Conservation (phyloP, 495 filamentous ascomycete species). For the Daldinia decipiens region DNA sequence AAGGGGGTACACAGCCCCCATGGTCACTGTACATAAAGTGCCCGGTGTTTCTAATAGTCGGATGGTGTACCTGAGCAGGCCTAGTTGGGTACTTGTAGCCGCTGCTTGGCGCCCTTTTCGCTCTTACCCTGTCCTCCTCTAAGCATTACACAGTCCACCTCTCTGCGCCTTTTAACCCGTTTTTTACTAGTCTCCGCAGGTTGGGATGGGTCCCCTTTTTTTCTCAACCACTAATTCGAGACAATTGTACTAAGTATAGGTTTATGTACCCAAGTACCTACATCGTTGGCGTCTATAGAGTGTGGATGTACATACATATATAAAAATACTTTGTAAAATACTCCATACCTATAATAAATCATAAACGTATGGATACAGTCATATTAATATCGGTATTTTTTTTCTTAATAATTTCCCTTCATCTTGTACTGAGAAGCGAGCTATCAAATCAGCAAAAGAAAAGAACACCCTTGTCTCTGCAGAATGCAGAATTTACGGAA, state of each 20-base stretch:
- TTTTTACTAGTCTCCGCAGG: constrained; percentile 5
- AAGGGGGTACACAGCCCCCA: constrained; percentile 38
- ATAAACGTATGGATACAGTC: not conserved
- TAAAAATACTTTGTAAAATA: not conserved
- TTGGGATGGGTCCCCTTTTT: constrained; percentile 7
- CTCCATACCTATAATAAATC: not conserved
- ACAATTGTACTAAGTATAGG: constrained; percentile 1
- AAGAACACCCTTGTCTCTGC: not conserved
- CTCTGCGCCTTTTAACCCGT: not conserved
- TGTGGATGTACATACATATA: not conserved
- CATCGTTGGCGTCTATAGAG: not conserved
- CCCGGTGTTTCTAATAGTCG: constrained; percentile 33
- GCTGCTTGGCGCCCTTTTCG: constrained; percentile 23
- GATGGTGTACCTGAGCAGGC: constrained; percentile 28
- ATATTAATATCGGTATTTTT: not conserved
- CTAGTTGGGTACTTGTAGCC: constrained; percentile 36
- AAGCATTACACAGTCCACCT: not conserved
- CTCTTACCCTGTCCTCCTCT: constrained; percentile 13
- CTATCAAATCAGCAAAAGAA: not conserved
- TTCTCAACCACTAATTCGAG: constrained; percentile 13
- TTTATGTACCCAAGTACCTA: constrained; percentile 1
- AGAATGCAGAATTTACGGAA: constrained; percentile 10
- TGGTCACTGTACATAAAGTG: constrained; percentile 27
- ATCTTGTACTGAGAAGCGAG: not conserved
- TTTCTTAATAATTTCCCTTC: not conserved